Evolutionary conservation across 2,329 filamentous ascomycete species (phyloP).

Genomic region (Hypoxylon sp.): DNA sequence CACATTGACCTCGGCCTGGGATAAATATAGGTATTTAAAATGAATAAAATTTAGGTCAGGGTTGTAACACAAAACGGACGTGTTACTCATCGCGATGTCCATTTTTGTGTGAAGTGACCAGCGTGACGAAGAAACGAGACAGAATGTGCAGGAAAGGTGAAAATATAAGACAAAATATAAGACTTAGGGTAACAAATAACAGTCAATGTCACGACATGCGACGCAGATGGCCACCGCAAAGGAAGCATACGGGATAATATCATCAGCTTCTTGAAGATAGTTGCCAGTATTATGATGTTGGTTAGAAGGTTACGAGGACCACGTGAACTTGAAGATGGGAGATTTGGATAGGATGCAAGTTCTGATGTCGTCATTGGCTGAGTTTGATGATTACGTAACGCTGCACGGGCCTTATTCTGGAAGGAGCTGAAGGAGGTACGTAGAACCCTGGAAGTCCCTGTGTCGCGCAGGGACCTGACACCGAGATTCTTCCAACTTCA

Average conservation of each 20-base stretch:
- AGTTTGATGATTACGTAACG: conserved; percentile 24
- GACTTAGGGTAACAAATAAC: neutral
- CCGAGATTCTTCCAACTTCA: conserved; percentile 46
- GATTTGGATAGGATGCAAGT: neutral
- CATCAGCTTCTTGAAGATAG: neutral
- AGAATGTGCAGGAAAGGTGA: neutral
- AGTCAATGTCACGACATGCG: neutral
- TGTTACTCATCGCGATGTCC: no score
- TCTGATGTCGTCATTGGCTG: conserved; percentile 20
- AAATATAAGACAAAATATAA: neutral
- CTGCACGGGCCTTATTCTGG: conserved; percentile 9
- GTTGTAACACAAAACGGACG: neutral
- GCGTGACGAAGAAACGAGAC: neutral
- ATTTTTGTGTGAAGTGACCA: neutral
- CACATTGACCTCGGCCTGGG: conserved; percentile 4
- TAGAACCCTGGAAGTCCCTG: conserved; percentile 12
- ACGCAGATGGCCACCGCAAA: neutral
- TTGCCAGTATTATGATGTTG: neutral
- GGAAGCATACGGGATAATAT: neutral
- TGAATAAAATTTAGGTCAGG: neutral
- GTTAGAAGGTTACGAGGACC: neutral
- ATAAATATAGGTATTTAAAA: neutral
- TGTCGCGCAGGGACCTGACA: conserved; percentile 24
- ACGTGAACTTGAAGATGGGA: neutral
- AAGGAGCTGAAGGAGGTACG: conserved; percentile 15